Evolutionary conservation across 257 asterid species (phyloP).

Genomic region (Ocimum tenuiflorum): DNA sequence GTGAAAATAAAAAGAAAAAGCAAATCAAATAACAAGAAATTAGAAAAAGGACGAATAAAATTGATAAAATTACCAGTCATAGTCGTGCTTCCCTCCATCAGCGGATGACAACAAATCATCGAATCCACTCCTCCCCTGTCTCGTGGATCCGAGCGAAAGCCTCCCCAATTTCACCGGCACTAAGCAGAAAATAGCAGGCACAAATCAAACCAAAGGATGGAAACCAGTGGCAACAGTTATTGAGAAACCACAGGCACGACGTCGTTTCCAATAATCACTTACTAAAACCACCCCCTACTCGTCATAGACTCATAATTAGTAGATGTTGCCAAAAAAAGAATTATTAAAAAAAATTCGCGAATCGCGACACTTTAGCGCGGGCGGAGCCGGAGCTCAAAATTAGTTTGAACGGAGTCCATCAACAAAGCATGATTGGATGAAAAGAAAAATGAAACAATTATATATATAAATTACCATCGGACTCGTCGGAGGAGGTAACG

Average conservation of each 20-base stretch:
- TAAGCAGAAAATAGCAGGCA: slow-evolving; percentile 14
- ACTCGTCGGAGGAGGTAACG: slow-evolving; percentile 40
- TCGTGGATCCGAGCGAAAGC: slow-evolving; percentile 48
- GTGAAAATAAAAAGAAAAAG: background rate
- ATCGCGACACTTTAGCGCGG: slow-evolving; percentile 1
- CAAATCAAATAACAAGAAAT: background rate
- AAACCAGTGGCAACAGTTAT: background rate
- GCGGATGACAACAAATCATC: slow-evolving; percentile 43
- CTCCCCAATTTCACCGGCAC: slow-evolving; percentile 50
- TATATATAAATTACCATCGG: slow-evolving; percentile 25
- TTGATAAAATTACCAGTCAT: slow-evolving; percentile 42
- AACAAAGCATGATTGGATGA: background rate
- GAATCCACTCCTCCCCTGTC: slow-evolving; percentile 36
- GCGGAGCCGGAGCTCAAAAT: background rate
- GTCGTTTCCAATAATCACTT: slow-evolving; percentile 11
- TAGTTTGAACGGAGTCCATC: background rate
- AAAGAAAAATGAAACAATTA: too few relatives aligned
- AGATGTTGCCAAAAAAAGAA: slow-evolving; percentile 10
- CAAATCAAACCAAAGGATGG: background rate
- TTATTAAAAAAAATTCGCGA: background rate
- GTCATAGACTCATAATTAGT: slow-evolving; percentile 2
- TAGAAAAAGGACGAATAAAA: too few relatives aligned
- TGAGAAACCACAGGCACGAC: slow-evolving; percentile 2
- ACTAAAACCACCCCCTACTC: background rate
- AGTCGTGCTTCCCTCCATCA: slow-evolving; percentile 56